Evolutionary conservation across 352 stramenopile genomes (phyloP).

Genomic region (Achlya hypogyna): DNA sequence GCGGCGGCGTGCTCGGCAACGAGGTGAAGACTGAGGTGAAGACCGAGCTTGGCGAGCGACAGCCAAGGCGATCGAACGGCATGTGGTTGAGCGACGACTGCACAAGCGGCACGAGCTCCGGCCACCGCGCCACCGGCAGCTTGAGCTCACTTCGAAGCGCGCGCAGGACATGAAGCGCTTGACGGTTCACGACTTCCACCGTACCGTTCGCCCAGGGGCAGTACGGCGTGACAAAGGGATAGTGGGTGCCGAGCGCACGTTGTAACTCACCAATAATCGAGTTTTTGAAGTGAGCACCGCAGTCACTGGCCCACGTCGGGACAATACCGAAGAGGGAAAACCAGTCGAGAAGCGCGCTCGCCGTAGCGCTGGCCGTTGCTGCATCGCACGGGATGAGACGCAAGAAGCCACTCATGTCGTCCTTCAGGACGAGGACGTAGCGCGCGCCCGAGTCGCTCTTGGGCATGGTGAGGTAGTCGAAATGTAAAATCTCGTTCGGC

Average conservation of each 20-base stretch:
- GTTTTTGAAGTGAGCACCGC: slow-evolving; percentile 32
- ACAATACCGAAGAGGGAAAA: slow-evolving; percentile 23
- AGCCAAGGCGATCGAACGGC: slow-evolving; percentile 20
- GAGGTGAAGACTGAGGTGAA: slow-evolving; percentile 26
- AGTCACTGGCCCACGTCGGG: slow-evolving; percentile 24
- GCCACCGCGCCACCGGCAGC: too few relatives aligned
- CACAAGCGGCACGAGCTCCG: too few relatives aligned
- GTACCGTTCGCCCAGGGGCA: slow-evolving; percentile 35
- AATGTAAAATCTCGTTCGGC: too few relatives aligned
- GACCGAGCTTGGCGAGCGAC: slow-evolving; percentile 21
- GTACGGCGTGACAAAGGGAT: slow-evolving; percentile 31
- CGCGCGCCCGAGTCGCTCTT: too few relatives aligned
- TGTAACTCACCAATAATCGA: not conserved
- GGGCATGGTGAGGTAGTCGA: too few relatives aligned
- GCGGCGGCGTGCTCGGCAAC: slow-evolving; percentile 10
- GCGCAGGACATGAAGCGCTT: slow-evolving; percentile 18
- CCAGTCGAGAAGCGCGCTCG: slow-evolving; percentile 19
- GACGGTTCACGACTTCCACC: slow-evolving; percentile 28
- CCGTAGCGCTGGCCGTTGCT: not conserved
- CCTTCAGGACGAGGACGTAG: slow-evolving; percentile 12
- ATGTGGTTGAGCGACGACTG: slow-evolving; percentile 24
- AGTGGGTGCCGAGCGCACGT: slow-evolving; percentile 8
- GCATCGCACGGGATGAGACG: not conserved
- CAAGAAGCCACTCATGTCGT: slow-evolving; percentile 7
- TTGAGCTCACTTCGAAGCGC: slow-evolving; percentile 23